Conservation (phyloP, 768 basidiomycete genomes). For the Tulasnella sp. region DNA sequence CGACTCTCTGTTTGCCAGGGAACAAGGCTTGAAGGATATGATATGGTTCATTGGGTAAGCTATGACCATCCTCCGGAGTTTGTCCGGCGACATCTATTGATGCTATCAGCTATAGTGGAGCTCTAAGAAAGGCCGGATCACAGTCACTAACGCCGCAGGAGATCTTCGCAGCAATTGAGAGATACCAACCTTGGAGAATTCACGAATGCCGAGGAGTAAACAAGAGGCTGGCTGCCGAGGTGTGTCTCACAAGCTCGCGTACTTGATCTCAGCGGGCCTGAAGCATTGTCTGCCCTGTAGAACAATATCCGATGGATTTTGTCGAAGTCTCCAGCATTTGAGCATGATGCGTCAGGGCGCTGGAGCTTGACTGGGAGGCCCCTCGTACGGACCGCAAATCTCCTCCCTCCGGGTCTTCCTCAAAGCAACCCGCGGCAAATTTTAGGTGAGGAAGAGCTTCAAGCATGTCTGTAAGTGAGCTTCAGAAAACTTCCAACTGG, state of each 20-base stretch:
- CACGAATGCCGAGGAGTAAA: background rate
- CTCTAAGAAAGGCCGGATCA: background rate
- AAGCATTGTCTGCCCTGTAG: background rate
- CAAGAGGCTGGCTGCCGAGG: background rate
- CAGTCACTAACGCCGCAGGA: background rate
- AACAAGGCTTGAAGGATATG: background rate
- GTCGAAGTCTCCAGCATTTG: background rate
- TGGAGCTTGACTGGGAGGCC: background rate
- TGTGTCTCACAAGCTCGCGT: background rate
- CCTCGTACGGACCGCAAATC: background rate
- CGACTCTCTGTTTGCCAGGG: background rate
- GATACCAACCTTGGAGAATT: background rate
- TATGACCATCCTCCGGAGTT: background rate
- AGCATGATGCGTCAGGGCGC: background rate
- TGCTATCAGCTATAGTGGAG: background rate
- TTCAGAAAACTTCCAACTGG: background rate
- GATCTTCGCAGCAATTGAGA: background rate
- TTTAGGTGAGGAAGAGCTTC: background rate
- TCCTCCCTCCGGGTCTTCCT: background rate
- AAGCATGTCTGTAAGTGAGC: background rate
- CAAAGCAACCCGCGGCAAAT: background rate
- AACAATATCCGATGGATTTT: background rate
- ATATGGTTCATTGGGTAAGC: background rate
- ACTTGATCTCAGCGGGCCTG: background rate
- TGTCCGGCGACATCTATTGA: background rate